These are phyloP conservation scores for Kodamaea kaohsiungensis DNA, from an alignment of 805 yeast genomes.

Conservation along the genomic window DNA sequence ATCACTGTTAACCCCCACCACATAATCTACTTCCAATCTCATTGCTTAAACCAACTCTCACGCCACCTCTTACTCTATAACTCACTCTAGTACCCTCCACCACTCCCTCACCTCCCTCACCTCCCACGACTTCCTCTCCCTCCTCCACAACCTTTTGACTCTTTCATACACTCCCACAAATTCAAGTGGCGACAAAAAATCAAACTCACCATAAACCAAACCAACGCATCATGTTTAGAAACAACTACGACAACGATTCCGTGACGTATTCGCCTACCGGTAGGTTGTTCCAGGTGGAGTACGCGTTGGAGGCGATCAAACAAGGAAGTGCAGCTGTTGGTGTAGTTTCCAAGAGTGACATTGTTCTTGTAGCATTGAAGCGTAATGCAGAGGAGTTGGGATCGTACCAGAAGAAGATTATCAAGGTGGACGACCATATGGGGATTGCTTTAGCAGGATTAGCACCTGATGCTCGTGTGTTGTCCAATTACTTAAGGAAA, in stretches of 20 bases:
- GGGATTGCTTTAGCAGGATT: slow-evolving; percentile 96
- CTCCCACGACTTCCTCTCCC: not conserved
- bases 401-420: slow-evolving; percentile 91
- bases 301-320: slow-evolving; percentile 92
- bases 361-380: slow-evolving; percentile 89
- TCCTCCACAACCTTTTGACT: not conserved
- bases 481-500: slow-evolving; percentile 84
- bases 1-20: no score
- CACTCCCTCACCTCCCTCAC: not conserved
- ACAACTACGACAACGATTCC: slow-evolving; percentile 97
- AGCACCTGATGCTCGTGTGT: slow-evolving; percentile 96
- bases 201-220: not conserved
- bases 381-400: slow-evolving; percentile 97
- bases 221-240: slow-evolving; percentile 66
- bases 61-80: no score
- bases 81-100: no score
- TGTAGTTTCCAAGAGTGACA: slow-evolving; percentile 79
- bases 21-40: no score
- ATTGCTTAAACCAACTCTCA: no score
- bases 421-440: slow-evolving; percentile 88
- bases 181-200: slow-evolving; percentile 7
- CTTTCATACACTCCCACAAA: not conserved
- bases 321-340: slow-evolving; percentile 99
- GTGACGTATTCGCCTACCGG: slow-evolving; percentile 97
- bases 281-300: slow-evolving; percentile 83